A percentile compares a stretch with the other conserved stretches of the same genome.
phyloP scores from a whole-genome alignment of 2,329 filamentous ascomycete genomes.

The Xylariaceae sp. region DNA sequence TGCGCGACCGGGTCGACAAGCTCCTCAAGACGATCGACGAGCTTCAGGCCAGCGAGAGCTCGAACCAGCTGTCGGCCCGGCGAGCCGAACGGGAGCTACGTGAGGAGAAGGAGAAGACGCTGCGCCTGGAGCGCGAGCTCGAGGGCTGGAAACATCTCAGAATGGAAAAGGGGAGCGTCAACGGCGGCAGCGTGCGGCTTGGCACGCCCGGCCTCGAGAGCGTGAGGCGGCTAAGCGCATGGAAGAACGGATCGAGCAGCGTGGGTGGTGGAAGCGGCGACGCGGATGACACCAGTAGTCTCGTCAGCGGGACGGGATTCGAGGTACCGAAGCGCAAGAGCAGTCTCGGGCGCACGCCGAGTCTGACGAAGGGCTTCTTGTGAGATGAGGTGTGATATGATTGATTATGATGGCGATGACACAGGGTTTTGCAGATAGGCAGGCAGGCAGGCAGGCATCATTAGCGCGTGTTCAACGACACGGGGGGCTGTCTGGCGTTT shows the following conservation, averaged over 20 bases:
- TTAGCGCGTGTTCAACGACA: too few species aligned
- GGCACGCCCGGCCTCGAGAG: slow-evolving; percentile 32
- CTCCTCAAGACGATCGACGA: slow-evolving; percentile 92
- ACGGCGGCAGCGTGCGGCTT: slow-evolving; percentile 31
- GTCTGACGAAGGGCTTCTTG: slow-evolving; percentile 79
- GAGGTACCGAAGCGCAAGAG: slow-evolving; percentile 68
- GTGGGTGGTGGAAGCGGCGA: slow-evolving; percentile 37
- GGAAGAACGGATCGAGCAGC: slow-evolving; percentile 55
- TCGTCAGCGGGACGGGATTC: slow-evolving; percentile 40
- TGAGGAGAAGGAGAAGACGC: slow-evolving; percentile 81
- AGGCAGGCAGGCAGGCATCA: too few species aligned
- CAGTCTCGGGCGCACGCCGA: slow-evolving; percentile 64
- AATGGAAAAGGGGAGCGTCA: slow-evolving; percentile 57
- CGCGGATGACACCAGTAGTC: slow-evolving; percentile 40
- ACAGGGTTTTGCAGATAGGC: too few species aligned
- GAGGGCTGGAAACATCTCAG: slow-evolving; percentile 81
- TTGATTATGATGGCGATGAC: background rate
- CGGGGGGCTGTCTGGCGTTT: too few species aligned
- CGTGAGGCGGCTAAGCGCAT: slow-evolving; percentile 43
- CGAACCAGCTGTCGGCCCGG: slow-evolving; percentile 77
- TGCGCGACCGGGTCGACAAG: slow-evolving; percentile 88
- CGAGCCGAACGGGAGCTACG: slow-evolving; percentile 87
- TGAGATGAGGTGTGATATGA: slow-evolving; percentile 36
- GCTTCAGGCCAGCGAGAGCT: slow-evolving; percentile 83
- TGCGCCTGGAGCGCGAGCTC: slow-evolving; percentile 84